Base-by-base conservation (phyloP, 352 stramenopile genomes). In the Phytophthora boehmeriae region DNA sequence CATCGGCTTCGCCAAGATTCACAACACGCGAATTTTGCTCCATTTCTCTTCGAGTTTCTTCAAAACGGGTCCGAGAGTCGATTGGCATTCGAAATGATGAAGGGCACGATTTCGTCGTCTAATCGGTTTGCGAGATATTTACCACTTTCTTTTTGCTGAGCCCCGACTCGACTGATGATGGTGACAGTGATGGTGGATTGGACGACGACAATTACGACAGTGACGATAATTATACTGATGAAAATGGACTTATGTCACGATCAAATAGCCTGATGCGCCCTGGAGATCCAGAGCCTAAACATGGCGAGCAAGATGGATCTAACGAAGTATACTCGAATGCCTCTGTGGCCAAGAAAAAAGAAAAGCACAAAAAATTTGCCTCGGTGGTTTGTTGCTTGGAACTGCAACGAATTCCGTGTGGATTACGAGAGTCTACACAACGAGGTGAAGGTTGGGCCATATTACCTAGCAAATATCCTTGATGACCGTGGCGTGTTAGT, bases 351-450 rank as follows among this genome's bases (percentile, higher is more conserved):
- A 92, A 91, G 48, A 91, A 90, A 85, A 58, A 89, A 84, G 66
- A 84, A 85, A 61, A 77, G 71, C 44, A 64, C 79, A 0, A 89
- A 88, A 53, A 75, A 84, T 54, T 66, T 92, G 23, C 87, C 87
- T 8, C 80, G 83, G 2, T 95, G 87, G 87, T 95, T 90, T 61
- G 72, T 95, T 11, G 80, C 78, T 9, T 95, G 87, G 87, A 93
- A 95, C 58, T 84, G 74, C n/a, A 93, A 95, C 47, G 87, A 95
- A 55, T 95, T 95, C 43, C 66, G 70, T 14, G 59, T 94, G 28
- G 85, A 95, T 38, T 95, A 93, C 41, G 72, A 84, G 22, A 92
- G 81, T 44, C 52, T 90, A n/a, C 55, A 76, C 20, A 68, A 75
- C 8, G 87, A 95, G 59, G 83, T 95, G 20, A 91, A 88, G 46